A percentile compares a stretch with the other conserved stretches of the same genome.
Conservation (phyloP, 345 rosid genomes). For the Ricinus communis region DNA sequence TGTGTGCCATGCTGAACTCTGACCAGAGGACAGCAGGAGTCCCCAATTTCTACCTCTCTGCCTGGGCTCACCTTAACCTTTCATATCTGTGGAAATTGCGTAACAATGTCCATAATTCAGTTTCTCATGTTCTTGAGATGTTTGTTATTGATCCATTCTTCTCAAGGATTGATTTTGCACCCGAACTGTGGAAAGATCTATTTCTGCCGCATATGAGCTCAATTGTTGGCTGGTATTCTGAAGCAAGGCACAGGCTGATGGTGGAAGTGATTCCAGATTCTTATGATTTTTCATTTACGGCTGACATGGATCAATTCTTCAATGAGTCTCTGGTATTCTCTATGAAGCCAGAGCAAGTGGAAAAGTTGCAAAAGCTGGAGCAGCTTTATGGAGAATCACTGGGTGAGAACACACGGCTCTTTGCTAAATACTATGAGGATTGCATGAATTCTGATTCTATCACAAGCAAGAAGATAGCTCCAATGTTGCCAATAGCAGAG, state of each 20-base stretch:
- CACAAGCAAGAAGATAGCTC: constrained; percentile 43
- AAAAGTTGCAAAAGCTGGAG: constrained; percentile 52
- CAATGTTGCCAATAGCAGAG: constrained; percentile 64
- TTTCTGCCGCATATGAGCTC: constrained; percentile 68
- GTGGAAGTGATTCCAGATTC: constrained; percentile 60
- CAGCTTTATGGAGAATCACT: constrained; percentile 54
- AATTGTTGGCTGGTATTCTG: constrained; percentile 64
- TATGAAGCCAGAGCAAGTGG: constrained; percentile 61
- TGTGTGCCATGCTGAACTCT: constrained; percentile 57
- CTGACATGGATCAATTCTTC: constrained; percentile 57
- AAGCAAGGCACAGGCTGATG: constrained; percentile 55
- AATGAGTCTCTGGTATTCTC: constrained; percentile 51
- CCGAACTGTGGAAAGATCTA: constrained; percentile 61
- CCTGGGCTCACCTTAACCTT: constrained; percentile 67
- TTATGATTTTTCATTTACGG: constrained; percentile 52
- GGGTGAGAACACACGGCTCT: constrained; percentile 55
- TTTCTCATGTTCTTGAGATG: constrained; percentile 59
- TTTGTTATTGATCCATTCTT: constrained; percentile 65
- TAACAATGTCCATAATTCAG: constrained; percentile 34
- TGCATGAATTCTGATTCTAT: constrained; percentile 45
- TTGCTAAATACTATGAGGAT: constrained; percentile 55
- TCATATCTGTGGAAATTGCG: constrained; percentile 59
- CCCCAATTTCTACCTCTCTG: constrained; percentile 66
- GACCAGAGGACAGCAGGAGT: constrained; percentile 64
- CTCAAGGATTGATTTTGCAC: constrained; percentile 61